Base-by-base conservation (phyloP, 2,329 filamentous ascomycete species). In the Chrysoporthe austroafricana region DNA sequence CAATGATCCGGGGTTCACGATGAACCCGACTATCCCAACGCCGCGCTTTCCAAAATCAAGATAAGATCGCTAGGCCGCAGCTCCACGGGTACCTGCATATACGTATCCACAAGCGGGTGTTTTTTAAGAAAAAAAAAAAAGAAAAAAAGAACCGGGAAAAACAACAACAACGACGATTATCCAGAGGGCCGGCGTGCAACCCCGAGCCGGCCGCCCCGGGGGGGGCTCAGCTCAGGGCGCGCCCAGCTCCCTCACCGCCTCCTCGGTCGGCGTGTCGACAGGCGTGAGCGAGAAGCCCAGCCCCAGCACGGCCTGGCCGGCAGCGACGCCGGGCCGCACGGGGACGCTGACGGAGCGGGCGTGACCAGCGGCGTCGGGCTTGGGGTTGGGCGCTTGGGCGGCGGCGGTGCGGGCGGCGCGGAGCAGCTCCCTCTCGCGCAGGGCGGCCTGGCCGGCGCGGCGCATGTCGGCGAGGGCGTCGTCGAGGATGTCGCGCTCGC, bases 401-500 rank as follows among this genome's bases (percentile, higher is more conserved):
- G 70, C 73, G 36, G 65, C 67, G 58, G 70, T 71, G 69, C 60
- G 68, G 63, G 66, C 69, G 5, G 32, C 43, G 48, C 69, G 66
- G 34, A 54, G 61, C 54, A 54, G 63, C 61, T 67, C 66, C 61
- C 58, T 48, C 56, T 66, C 68, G n/a, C 56, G 42, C 50, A 62
- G 50, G 70, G 71, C 74, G 73, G 70, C 75, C 66, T 43, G 74
- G 67, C 70, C 86, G 7, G 88, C 88, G 59, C 88, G 83, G 74
- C 86, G 84, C 86, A 91, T 91, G 73, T 90, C 88, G 66, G 84
- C 83, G 75, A 88, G 80, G 13, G 88, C 88, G 70, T 88, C 85
- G 48, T 82, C 80, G 70, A 91, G 83, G 69, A 86, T 82, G 46
- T 82, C 81, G 2, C 84, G 81, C 61, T 87, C 81, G 76, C 83